phyloP scores from a whole-genome alignment of 225 moss, liverwort and hornwort species.

The Bryum argenteum region DNA sequence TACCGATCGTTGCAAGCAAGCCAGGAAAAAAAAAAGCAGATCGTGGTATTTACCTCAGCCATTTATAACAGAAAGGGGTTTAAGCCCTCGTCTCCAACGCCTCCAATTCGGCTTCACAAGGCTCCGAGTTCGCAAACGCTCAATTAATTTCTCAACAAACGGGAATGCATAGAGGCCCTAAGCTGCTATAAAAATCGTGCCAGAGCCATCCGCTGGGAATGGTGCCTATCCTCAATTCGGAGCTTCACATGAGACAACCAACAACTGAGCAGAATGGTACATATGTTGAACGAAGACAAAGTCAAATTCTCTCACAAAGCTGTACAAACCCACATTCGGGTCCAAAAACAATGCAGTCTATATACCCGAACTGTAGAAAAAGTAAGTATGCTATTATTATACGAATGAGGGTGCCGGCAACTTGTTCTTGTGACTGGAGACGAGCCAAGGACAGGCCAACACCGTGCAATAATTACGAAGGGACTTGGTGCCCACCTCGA shows the following conservation, averaged over 20 bases:
- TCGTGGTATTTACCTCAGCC: slow-evolving; percentile 39
- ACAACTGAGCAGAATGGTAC: slow-evolving; percentile 2
- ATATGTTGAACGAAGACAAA: not conserved
- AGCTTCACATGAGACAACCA: slow-evolving; percentile 9
- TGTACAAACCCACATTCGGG: slow-evolving; percentile 5
- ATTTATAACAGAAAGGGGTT: slow-evolving; percentile 17
- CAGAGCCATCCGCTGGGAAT: not conserved
- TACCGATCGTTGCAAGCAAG: slow-evolving; percentile 3
- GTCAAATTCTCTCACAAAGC: slow-evolving; percentile 11
- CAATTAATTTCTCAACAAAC: not conserved
- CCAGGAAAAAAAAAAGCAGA: not conserved
- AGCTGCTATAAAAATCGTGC: slow-evolving; percentile 1
- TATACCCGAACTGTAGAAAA: slow-evolving; percentile 8
- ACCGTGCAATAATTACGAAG: slow-evolving; percentile 22
- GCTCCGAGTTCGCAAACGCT: not conserved
- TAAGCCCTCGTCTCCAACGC: not conserved
- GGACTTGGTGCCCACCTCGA: slow-evolving; percentile 22
- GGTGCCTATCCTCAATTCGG: not conserved
- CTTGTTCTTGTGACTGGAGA: not conserved
- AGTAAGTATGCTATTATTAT: not conserved
- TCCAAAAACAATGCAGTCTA: slow-evolving; percentile 15
- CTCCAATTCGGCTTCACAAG: slow-evolving; percentile 14
- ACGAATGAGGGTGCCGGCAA: not conserved
- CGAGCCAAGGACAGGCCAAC: not conserved
- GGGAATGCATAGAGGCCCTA: not conserved